phyloP scores from a whole-genome alignment of 805 yeast genomes.

The Pichia deserticola region DNA sequence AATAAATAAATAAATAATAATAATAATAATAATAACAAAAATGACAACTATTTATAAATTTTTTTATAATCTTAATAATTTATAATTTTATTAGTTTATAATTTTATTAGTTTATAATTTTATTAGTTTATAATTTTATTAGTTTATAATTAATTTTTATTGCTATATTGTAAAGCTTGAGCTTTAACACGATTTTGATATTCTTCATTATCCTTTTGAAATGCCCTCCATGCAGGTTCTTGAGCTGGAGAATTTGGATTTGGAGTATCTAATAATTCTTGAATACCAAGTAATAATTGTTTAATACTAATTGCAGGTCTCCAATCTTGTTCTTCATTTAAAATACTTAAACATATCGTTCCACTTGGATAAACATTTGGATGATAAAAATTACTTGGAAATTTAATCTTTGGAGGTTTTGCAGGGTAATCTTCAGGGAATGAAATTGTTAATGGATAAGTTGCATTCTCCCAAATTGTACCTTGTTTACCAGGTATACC shows the following conservation, averaged over 20 bases:
- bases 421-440: constrained; percentile 94
- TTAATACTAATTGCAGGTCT: constrained; percentile 91
- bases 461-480: constrained; percentile 88
- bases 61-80: background rate
- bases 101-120: background rate
- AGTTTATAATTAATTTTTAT: constrained; percentile 12
- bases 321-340: constrained; percentile 97
- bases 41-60: background rate
- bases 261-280: constrained; percentile 82
- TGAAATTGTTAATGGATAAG: constrained; percentile 70
- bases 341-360: constrained; percentile 84
- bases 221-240: constrained; percentile 92
- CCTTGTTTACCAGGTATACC: constrained; percentile 91
- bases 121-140: background rate
- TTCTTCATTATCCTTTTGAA: constrained; percentile 53
- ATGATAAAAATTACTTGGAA: constrained; percentile 87
- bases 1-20: too few relatives aligned
- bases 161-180: constrained; percentile 69
- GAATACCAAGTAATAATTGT: constrained; percentile 86
- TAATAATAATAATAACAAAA: too few relatives aligned
- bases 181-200: constrained; percentile 74
- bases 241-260: constrained; percentile 97
- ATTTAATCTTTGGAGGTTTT: constrained; percentile 90
- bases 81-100: background rate
- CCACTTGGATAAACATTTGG: constrained; percentile 98